Conservation (phyloP, 192 early-diverging fungal genomes). For the Entomortierella parvispora region DNA sequence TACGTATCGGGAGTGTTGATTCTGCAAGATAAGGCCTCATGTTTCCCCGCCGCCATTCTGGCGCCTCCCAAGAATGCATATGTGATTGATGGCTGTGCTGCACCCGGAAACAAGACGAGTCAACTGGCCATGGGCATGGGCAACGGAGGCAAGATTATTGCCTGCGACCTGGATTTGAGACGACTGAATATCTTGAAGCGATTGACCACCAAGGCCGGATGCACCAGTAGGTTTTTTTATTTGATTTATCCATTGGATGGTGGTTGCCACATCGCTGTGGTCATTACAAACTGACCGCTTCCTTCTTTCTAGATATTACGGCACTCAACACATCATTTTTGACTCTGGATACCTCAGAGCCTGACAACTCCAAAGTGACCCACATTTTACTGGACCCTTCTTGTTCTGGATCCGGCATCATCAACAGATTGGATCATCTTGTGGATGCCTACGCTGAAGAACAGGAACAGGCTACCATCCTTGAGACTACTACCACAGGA, state of each 20-base stretch:
- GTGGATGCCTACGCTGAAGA: slow-evolving; percentile 71
- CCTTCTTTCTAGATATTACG: slow-evolving; percentile 67
- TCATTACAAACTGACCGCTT: neutral
- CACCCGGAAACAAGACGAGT: slow-evolving; percentile 98
- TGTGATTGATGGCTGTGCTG: slow-evolving; percentile 96
- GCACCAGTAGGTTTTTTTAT: slow-evolving; percentile 67
- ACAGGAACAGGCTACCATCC: slow-evolving; percentile 35
- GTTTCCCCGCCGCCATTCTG: slow-evolving; percentile 91
- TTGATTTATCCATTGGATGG: too few relatives aligned
- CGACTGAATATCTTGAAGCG: slow-evolving; percentile 78
- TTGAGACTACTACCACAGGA: slow-evolving; percentile 48
- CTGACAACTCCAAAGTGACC: slow-evolving; percentile 76
- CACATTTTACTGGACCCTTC: slow-evolving; percentile 95
- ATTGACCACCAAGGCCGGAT: slow-evolving; percentile 82
- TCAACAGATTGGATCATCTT: slow-evolving; percentile 86
- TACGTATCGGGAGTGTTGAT: slow-evolving; percentile 83
- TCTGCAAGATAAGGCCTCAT: slow-evolving; percentile 96
- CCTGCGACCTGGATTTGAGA: slow-evolving; percentile 87
- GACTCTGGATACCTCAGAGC: slow-evolving; percentile 76
- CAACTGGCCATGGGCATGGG: slow-evolving; percentile 91
- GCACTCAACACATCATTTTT: slow-evolving; percentile 81
- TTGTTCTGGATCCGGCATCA: slow-evolving; percentile 96
- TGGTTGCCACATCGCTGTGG: neutral
- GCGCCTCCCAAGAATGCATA: slow-evolving; percentile 64
- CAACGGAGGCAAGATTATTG: slow-evolving; percentile 87